Percentiles rank a stretch among this genome's conserved stretches.
These are phyloP conservation scores for Taxawa tesnikishii DNA, from an alignment of 2,329 filamentous ascomycete genomes.

Conservation along the genomic window DNA sequence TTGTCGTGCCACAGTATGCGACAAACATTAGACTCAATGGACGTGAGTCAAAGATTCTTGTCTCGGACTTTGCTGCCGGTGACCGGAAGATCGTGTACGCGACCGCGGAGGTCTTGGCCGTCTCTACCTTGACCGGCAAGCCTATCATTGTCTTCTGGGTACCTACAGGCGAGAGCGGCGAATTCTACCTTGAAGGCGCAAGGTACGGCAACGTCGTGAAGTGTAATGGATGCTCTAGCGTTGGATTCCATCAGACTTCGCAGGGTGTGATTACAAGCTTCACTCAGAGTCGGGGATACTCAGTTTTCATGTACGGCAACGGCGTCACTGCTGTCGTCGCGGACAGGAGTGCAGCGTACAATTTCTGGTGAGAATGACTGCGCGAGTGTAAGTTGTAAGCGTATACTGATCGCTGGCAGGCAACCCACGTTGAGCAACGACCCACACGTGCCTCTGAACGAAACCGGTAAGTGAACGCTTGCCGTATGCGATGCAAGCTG, in stretches of 20 bases:
- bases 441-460: conserved; percentile 28
- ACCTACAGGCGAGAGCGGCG: conserved; percentile 25
- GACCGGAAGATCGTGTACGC: conserved; percentile 41
- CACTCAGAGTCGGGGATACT: conserved; percentile 7
- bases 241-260: conserved; percentile 24
- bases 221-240: conserved; percentile 27
- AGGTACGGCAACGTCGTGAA: conserved; percentile 7
- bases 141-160: conserved; percentile 28
- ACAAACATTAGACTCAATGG: conserved; percentile 47
- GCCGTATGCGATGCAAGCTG: too few species aligned
- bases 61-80: conserved; percentile 47
- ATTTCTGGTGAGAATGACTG: too few species aligned
- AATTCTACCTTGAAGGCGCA: conserved; percentile 19
- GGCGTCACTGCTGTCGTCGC: conserved; percentile 40
- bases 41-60: conserved; percentile 50
- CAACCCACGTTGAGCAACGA: conserved; percentile 36
- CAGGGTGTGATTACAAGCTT: conserved; percentile 19
- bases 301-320: conserved; percentile 37
- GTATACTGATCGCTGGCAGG: too few species aligned
- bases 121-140: conserved; percentile 13
- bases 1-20: conserved; percentile 29
- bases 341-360: conserved; percentile 41
- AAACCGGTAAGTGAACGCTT: too few species aligned
- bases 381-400: too few species aligned
- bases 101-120: conserved; percentile 41